Conservation (phyloP, 352 stramenopile genomes). For the Halophytophthora polymorphica region DNA sequence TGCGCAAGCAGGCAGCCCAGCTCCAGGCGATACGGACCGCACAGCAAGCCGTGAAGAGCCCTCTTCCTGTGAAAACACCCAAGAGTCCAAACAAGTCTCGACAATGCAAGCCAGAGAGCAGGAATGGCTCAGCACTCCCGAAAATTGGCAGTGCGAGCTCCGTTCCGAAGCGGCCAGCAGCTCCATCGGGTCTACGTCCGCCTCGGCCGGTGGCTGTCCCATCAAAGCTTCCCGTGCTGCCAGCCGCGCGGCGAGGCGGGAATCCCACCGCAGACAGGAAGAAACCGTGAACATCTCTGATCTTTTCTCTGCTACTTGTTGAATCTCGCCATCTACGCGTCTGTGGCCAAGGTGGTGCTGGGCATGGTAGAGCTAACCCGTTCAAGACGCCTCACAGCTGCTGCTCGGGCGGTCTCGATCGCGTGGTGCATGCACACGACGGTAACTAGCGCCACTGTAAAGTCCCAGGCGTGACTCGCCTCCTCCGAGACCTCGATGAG, state of each 20-base stretch:
- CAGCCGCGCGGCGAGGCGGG: neutral
- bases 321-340: neutral
- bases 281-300: neutral
- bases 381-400: slow-evolving; percentile 3
- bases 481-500: slow-evolving; percentile 25
- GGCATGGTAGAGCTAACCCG: no score
- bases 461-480: slow-evolving; percentile 27
- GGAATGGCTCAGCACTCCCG: slow-evolving; percentile 8
- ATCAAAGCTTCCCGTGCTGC: slow-evolving; percentile 16
- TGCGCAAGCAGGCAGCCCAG: slow-evolving; percentile 31
- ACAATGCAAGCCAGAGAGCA: no score
- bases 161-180: slow-evolving; percentile 14
- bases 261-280: neutral
- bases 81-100: no score
- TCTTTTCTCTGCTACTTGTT: neutral
- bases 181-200: slow-evolving; percentile 17
- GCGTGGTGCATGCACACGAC: slow-evolving; percentile 31
- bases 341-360: neutral
- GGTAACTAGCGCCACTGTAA: slow-evolving; percentile 28
- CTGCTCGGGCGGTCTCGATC: slow-evolving; percentile 20
- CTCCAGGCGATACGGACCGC: slow-evolving; percentile 13
- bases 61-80: neutral
- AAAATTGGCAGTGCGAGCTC: slow-evolving; percentile 4
- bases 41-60: slow-evolving; percentile 7
- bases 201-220: slow-evolving; percentile 16